These are phyloP conservation scores for Arthrobotrys sinensis DNA, from an alignment of 2,329 filamentous ascomycete species.

Conservation along the genomic window DNA sequence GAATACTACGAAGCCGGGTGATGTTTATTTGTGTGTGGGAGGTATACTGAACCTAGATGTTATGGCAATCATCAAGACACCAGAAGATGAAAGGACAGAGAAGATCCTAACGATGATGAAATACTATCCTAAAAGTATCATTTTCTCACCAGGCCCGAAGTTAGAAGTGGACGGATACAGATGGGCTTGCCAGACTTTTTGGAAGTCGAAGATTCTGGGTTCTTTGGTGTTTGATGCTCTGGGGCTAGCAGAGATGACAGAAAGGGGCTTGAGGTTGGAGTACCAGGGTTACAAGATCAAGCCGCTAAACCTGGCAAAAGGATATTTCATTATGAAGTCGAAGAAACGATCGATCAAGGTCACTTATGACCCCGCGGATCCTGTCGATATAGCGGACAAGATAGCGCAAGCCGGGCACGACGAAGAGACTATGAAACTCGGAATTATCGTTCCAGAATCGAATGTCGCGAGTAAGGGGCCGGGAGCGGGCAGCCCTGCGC, in stretches of 20 bases:
- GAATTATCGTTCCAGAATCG: slow-evolving; percentile 36
- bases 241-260: slow-evolving; percentile 36
- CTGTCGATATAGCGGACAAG: slow-evolving; percentile 14
- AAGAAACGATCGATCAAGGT: slow-evolving; percentile 47
- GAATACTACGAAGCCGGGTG: slow-evolving; percentile 41
- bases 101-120: slow-evolving; percentile 41
- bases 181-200: slow-evolving; percentile 53
- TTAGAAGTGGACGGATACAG: slow-evolving; percentile 21
- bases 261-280: slow-evolving; percentile 38
- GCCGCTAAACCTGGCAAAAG: slow-evolving; percentile 29
- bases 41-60: slow-evolving; percentile 43
- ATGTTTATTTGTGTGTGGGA: slow-evolving; percentile 46
- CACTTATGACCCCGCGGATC: slow-evolving; percentile 40
- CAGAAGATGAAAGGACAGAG: slow-evolving; percentile 33
- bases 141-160: slow-evolving; percentile 48
- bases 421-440: slow-evolving; percentile 29
- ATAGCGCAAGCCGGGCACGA: slow-evolving; percentile 28
- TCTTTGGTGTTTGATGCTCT: slow-evolving; percentile 36
- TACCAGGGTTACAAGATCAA: slow-evolving; percentile 45
- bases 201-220: slow-evolving; percentile 43
- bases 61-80: slow-evolving; percentile 42
- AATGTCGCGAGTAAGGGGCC: slow-evolving; percentile 41
- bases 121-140: slow-evolving; percentile 47
- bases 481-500: slow-evolving; percentile 26
- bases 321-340: slow-evolving; percentile 33